Evolutionary conservation across 2,329 filamentous ascomycete genomes (phyloP).

Genomic region (Fusarium chuoi): DNA sequence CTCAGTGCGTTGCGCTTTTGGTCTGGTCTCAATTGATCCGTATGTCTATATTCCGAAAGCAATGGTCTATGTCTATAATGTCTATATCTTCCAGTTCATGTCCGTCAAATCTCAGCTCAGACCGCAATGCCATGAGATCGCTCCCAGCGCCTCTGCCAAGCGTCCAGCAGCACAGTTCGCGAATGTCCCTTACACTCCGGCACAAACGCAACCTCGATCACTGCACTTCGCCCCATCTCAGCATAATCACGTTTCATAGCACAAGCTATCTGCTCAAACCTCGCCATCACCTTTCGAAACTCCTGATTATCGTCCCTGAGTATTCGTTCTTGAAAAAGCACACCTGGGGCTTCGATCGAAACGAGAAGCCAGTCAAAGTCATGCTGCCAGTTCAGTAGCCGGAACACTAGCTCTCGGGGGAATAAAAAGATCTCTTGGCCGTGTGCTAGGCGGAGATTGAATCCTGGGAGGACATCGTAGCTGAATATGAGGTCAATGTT

Average conservation of each 20-base stretch:
- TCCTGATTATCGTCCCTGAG: not conserved
- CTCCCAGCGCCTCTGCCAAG: not conserved
- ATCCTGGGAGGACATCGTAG: not conserved
- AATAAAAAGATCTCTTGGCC: not conserved
- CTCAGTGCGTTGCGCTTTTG: not conserved
- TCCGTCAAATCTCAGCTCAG: not conserved
- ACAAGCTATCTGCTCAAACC: not conserved
- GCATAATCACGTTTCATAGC: not conserved
- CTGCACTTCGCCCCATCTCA: not conserved
- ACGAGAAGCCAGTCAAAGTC: not conserved
- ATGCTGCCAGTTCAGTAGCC: not conserved
- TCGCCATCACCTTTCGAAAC: not conserved
- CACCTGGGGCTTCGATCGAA: not conserved
- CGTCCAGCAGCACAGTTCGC: not conserved
- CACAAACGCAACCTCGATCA: slow-evolving; percentile 17
- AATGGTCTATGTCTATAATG: slow-evolving; percentile 4
- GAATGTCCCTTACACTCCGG: not conserved
- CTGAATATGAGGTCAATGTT: not conserved
- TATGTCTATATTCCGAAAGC: not conserved
- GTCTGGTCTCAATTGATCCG: not conserved
- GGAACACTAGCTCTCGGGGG: not conserved
- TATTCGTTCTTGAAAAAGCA: not conserved
- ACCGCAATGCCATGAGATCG: not conserved
- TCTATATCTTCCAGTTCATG: not conserved
- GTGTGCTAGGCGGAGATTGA: not conserved